Base-by-base conservation (phyloP, 352 stramenopile genomes). In the Pythium dissotocum region DNA sequence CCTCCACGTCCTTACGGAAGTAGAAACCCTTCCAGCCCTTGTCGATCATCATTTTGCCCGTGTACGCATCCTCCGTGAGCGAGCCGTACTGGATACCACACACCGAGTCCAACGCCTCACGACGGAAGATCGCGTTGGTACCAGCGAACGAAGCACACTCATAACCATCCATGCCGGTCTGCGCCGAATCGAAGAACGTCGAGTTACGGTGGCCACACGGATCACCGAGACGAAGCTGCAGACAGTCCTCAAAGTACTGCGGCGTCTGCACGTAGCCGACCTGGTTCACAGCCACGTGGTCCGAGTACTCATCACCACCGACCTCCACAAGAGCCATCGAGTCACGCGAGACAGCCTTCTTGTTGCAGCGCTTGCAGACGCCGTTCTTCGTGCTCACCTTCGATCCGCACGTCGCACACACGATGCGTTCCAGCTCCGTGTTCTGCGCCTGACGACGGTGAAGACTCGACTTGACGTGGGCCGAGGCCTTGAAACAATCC, bases 1-100 rank as follows among this genome's bases (percentile, higher is more conserved):
- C 87, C 77, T 95, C 87, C 33, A 95, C 93, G 72, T 95, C 87
- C 75, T 95, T 95, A 52, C 87, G 85, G 80, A 91, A 95, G 75
- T 93, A 95, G 54, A 93, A 67, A 36, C 73, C 85, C 73, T 95
- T 95, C 87, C 87, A 95, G 30, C 87, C 87, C 87, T 91, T 93
- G 30, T 76, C 78, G 35, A 87, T 83, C 55, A 95, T 70, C 53
- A 80, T 79, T 72, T 93, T 77, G 6, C 85, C 87, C 58, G 85
- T 95, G 79, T 91, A 93, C 33, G 75, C 87, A 40, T 96, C 85
- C 61, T 96, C 89, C 12, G 89, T 96, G 65, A 96, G 69, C 61
- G 73, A 89, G 26, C 89, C 89, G 67, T 93, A 93, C 72, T 94
- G 86, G 58, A 96, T 94, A 4, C 89, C 89, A 10, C 83, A 82